Evolutionary conservation across 768 basidiomycete species (phyloP), one percentile per base, ranked within the genome.

Genomic region (Macrolepiota albuminosa): DNA sequence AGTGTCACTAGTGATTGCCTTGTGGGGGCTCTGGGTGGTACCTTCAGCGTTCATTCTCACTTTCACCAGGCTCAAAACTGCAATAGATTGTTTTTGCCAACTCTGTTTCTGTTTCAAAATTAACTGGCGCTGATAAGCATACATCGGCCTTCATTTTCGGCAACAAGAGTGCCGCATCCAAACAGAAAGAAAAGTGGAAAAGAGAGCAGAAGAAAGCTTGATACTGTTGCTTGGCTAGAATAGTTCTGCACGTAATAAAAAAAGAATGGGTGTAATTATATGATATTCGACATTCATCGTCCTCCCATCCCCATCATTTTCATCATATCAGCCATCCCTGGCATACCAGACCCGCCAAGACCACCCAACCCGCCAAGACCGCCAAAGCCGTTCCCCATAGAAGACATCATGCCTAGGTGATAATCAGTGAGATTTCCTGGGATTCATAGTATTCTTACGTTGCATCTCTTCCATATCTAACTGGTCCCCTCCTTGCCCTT

Each of bases 401-500:
- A 87, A 54, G 84, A 74, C 91, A 95, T 95, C 89, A 93, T 92
- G 56, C 88, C 90, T 93, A 39, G 13, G 21, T 2, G 43, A 54
- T 34, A 34, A 47, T 49, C 24, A 55, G 29, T 10, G 26, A 52
- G 4, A 29, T 11, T 13, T 11, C 37, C n/a, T 33, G 34, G 13
- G 9, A 29, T 53, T 21, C 51, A 45, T 7, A n/a, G 14, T 33
- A 43, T 59, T 18, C 83, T 63, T 73, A 89, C 93, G 83, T 75
- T 94, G 91, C 91, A 95, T 93, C 72, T 96, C 93, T 61, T 92
- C 90, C 89, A 96, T 91, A 68, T 95, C 93, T 55, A 88, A 78
- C 69, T 93, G 86, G 67, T 95, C 95, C 11, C 91, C 91, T 56
- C 91, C 92, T 66, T 91, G 87, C 10, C 93, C 91, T 67, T 94